Evolutionary conservation across 345 rosid species (phyloP).

Genomic region (Citrus unshiu): DNA sequence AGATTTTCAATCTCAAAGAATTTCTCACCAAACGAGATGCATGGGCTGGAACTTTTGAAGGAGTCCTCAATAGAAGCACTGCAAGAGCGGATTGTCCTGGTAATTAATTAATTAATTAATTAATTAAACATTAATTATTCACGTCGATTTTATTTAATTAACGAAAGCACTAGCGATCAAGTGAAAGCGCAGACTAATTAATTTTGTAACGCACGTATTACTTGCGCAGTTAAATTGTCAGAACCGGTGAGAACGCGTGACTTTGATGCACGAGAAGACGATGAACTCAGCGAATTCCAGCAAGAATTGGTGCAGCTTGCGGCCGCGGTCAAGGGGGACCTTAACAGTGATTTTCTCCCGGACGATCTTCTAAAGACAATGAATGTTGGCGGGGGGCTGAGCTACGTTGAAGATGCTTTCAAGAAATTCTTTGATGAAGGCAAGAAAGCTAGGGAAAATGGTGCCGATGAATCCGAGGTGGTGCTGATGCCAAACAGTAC

Average conservation of each 20-base stretch:
- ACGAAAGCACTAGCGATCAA: too few relatives aligned
- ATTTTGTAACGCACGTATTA: not conserved
- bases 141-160: not conserved
- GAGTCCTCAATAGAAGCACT: conserved; percentile 45
- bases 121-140: not conserved
- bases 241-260: conserved; percentile 44
- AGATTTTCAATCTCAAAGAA: conserved; percentile 64
- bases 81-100: conserved; percentile 85
- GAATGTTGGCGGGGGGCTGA: conserved; percentile 49
- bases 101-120: conserved; percentile 11
- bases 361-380: conserved; percentile 52
- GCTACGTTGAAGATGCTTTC: conserved; percentile 46
- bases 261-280: conserved; percentile 38
- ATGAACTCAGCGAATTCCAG: conserved; percentile 62
- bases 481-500: not conserved
- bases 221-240: conserved; percentile 37
- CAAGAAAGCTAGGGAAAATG: conserved; percentile 38
- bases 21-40: conserved; percentile 86
- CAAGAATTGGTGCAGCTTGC: conserved; percentile 63
- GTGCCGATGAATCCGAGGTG: conserved; percentile 36
- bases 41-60: conserved; percentile 84
- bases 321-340: conserved; percentile 55
- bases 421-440: conserved; percentile 38
- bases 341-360: conserved; percentile 40
- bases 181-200: too few relatives aligned